A percentile compares a stretch with the other conserved stretches of the same genome.
phyloP scores from a whole-genome alignment of 768 basidiomycete genomes.

The Mycena leptocephala region DNA sequence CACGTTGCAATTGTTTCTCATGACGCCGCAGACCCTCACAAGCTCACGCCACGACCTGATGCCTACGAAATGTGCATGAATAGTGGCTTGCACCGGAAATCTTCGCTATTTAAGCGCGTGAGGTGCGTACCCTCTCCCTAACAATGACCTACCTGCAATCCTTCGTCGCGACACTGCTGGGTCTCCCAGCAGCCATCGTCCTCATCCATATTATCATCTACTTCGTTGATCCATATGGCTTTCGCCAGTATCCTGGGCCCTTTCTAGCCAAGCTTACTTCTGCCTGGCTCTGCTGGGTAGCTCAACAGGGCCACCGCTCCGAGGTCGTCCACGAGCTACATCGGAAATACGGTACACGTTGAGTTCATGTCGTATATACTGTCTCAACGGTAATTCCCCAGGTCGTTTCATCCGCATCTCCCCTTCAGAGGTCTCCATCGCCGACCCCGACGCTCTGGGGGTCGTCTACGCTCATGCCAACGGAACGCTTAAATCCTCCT shows the following conservation, averaged over 20 bases:
- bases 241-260: constrained; percentile 79
- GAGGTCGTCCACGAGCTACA: constrained; percentile 84
- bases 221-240: constrained; percentile 70
- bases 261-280: constrained; percentile 81
- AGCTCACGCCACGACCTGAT: constrained; percentile 12
- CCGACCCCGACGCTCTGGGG: constrained; percentile 83
- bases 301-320: constrained; percentile 81
- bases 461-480: constrained; percentile 88
- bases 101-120: not conserved
- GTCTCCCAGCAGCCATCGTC: constrained; percentile 45
- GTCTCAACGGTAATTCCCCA: constrained; percentile 42
- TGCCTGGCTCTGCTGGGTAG: constrained; percentile 78
- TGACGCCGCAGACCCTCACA: not conserved
- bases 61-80: constrained; percentile 1
- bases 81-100: not conserved
- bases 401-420: constrained; percentile 81
- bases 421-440: constrained; percentile 84
- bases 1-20: not conserved
- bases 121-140: not conserved
- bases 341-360: constrained; percentile 74
- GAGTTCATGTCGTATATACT: not conserved
- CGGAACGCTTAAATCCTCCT: constrained; percentile 86
- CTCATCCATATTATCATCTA: constrained; percentile 65
- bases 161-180: not conserved
- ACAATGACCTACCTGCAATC: constrained; percentile 14